Evolutionary conservation across 768 basidiomycete genomes (phyloP).

Genomic region (Tricholoma matsutake): DNA sequence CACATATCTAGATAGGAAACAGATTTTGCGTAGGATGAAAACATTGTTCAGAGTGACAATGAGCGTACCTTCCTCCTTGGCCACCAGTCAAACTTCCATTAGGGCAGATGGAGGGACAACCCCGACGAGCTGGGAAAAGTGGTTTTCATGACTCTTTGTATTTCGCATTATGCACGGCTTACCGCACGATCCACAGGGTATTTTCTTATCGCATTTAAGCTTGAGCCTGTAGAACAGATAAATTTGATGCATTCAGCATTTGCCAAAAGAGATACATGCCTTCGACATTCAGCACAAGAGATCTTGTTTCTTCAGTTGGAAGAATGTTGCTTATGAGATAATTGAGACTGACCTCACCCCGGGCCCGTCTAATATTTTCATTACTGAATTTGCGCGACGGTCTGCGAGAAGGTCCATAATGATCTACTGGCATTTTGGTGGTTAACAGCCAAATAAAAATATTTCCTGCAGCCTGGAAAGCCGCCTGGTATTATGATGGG

Average conservation of each 20-base stretch:
- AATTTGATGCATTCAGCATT: slow-evolving; percentile 7
- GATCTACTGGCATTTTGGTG: slow-evolving; percentile 38
- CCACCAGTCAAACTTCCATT: slow-evolving; percentile 44
- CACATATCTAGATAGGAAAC: slow-evolving; percentile 39
- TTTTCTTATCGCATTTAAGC: slow-evolving; percentile 62
- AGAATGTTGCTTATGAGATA: background rate
- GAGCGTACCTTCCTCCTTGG: slow-evolving; percentile 53
- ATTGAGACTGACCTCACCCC: slow-evolving; percentile 40
- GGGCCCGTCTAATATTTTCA: slow-evolving; percentile 44
- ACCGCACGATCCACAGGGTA: slow-evolving; percentile 60
- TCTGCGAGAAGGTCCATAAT: slow-evolving; percentile 35
- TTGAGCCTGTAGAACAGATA: slow-evolving; percentile 41
- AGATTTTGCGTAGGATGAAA: background rate
- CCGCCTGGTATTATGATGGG: no score
- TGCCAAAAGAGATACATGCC: slow-evolving; percentile 29
- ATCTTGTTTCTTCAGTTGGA: slow-evolving; percentile 27
- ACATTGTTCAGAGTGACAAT: background rate
- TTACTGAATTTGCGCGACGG: slow-evolving; percentile 45
- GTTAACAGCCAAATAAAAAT: no score
- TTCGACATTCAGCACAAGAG: slow-evolving; percentile 62
- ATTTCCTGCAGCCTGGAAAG: no score
- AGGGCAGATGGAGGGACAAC: slow-evolving; percentile 61
- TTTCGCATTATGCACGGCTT: slow-evolving; percentile 12
- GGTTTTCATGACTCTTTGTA: background rate
- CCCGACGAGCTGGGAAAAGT: slow-evolving; percentile 43